A percentile compares a stretch with the other conserved stretches of the same genome.
Conservation (phyloP, 257 asterid genomes). For the Gentiana macrophylla region DNA sequence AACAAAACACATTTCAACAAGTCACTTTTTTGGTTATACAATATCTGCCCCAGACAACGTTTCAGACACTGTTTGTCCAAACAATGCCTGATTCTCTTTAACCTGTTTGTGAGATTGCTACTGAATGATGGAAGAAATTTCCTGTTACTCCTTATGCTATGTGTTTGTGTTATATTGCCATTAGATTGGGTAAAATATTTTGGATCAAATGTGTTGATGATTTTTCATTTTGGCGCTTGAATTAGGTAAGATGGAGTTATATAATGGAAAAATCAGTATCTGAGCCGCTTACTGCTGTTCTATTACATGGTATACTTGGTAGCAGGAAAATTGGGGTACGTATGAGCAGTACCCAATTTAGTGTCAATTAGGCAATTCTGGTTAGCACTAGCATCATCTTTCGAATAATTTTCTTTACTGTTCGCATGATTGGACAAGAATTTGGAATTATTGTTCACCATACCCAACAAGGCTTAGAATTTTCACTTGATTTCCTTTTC, state of each 20-base stretch:
- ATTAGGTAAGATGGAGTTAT: slow-evolving; percentile 91
- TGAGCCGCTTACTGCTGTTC: slow-evolving; percentile 93
- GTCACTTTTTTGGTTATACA: too few species aligned
- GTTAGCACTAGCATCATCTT: too few species aligned
- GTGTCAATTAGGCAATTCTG: too few species aligned
- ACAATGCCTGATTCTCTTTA: not conserved
- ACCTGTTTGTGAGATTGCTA: not conserved
- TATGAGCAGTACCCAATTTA: not conserved
- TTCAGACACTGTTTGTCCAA: too few species aligned
- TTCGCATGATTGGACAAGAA: not conserved
- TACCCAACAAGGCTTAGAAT: not conserved
- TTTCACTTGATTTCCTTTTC: not conserved
- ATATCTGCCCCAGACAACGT: too few species aligned
- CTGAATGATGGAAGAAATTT: not conserved
- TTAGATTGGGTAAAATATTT: not conserved
- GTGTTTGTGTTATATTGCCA: not conserved
- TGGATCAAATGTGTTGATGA: not conserved
- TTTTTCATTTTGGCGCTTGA: slow-evolving; percentile 2
- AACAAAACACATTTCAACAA: too few species aligned
- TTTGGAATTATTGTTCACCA: too few species aligned
- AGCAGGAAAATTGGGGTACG: slow-evolving; percentile 97
- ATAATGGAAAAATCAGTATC: slow-evolving; percentile 62
- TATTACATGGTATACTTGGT: slow-evolving; percentile 94
- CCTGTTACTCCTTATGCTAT: not conserved
- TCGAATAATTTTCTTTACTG: not conserved